phyloP scores from a whole-genome alignment of 257 asterid genomes.

The Salvia rosmarinus region DNA sequence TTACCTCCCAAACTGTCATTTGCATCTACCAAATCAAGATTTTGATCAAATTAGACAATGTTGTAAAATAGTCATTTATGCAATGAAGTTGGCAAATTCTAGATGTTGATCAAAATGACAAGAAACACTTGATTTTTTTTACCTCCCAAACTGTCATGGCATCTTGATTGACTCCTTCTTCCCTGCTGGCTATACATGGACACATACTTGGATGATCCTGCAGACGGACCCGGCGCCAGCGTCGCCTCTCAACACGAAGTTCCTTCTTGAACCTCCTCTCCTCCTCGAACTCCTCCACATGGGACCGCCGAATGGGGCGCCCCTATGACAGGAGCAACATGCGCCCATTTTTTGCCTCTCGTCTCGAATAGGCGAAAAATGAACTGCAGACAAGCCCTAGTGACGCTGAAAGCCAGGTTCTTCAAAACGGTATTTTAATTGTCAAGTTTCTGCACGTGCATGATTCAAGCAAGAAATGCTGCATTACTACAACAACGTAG shows the following conservation, averaged over 20 bases:
- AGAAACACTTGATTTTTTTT: neutral
- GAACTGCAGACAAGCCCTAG: slow-evolving; percentile 18
- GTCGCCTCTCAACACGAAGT: slow-evolving; percentile 55
- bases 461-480: slow-evolving; percentile 24
- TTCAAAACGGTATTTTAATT: neutral
- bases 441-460: neutral
- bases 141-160: slow-evolving; percentile 99
- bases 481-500: slow-evolving; percentile 18
- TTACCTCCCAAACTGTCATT: too few species aligned
- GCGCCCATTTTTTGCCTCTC: slow-evolving; percentile 68
- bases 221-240: slow-evolving; percentile 63
- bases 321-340: slow-evolving; percentile 77
- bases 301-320: slow-evolving; percentile 40
- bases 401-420: neutral
- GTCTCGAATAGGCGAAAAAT: slow-evolving; percentile 24
- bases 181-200: slow-evolving; percentile 80
- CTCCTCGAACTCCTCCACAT: slow-evolving; percentile 39
- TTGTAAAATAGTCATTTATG: neutral
- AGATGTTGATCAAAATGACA: neutral
- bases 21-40: neutral
- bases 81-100: neutral
- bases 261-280: slow-evolving; percentile 42
- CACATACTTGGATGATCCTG: slow-evolving; percentile 66
- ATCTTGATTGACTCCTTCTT: slow-evolving; percentile 77
- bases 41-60: neutral